A percentile compares a stretch with the other conserved stretches of the same genome.
Evolutionary conservation across 2,329 filamentous ascomycete species (phyloP).

Genomic region (Metarhizium anisopliae): DNA sequence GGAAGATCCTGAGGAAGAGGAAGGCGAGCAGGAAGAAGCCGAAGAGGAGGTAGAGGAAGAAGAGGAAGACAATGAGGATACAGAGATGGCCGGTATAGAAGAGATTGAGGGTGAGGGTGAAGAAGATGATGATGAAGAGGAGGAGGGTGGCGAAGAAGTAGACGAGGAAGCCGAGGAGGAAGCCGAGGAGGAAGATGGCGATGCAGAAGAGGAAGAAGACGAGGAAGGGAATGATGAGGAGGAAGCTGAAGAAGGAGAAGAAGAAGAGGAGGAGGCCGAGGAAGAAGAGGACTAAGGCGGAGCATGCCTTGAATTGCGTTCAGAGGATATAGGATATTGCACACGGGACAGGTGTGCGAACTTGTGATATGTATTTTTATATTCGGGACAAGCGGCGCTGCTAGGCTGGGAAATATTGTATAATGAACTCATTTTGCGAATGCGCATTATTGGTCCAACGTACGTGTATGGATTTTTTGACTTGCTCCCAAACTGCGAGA

Average conservation of each 20-base stretch:
- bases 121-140: conserved; percentile 12
- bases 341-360: background rate
- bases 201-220: conserved; percentile 7
- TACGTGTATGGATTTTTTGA: no score
- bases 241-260: conserved; percentile 7
- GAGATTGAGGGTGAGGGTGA: conserved; percentile 8
- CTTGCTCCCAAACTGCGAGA: no score
- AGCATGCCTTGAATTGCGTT: background rate
- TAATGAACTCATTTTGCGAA: background rate
- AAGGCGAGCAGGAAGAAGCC: conserved; percentile 5
- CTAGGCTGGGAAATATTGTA: background rate
- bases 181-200: conserved; percentile 8
- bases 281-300: conserved; percentile 2
- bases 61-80: conserved; percentile 5
- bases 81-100: background rate
- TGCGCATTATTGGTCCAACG: no score
- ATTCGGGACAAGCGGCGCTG: background rate
- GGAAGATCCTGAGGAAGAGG: conserved; percentile 13
- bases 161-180: conserved; percentile 9
- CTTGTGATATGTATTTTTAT: background rate
- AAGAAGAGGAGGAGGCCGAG: conserved; percentile 6
- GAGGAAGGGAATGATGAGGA: conserved; percentile 8
- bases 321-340: background rate
- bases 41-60: conserved; percentile 7
- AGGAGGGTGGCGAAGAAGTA: conserved; percentile 7